Conservation (phyloP, 2,329 filamentous ascomycete species). For the Pleurostoma richardsiae region DNA sequence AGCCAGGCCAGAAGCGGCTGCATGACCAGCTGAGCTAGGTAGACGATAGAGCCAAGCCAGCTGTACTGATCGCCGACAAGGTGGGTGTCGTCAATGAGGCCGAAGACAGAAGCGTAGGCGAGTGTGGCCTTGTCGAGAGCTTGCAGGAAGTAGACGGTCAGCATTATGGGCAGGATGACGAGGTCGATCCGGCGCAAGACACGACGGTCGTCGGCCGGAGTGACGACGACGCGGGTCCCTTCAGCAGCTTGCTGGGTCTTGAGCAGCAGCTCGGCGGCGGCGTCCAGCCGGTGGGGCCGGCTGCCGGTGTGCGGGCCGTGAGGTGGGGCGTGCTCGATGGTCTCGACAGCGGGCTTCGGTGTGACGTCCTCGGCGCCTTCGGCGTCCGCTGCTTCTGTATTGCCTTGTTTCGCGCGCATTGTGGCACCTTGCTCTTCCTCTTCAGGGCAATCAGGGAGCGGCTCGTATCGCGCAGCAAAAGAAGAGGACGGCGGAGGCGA, state of each 20-base stretch:
- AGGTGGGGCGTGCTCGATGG: conserved; percentile 6
- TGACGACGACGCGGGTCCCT: conserved; percentile 39
- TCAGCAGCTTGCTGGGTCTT: conserved; percentile 18
- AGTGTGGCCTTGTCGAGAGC: conserved; percentile 15
- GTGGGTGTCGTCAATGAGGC: conserved; percentile 9
- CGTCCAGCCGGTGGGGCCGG: conserved; percentile 2
- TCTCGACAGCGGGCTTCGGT: conserved; percentile 9
- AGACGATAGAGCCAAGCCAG: conserved; percentile 26
- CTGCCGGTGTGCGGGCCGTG: background rate
- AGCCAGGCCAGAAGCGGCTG: conserved; percentile 15
- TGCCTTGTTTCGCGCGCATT: too few species aligned
- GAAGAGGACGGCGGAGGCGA: too few species aligned
- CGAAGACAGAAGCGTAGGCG: conserved; percentile 14
- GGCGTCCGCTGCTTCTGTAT: too few species aligned
- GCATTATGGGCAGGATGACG: conserved; percentile 39
- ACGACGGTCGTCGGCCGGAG: conserved; percentile 44
- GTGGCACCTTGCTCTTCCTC: too few species aligned
- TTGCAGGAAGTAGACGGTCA: conserved; percentile 16
- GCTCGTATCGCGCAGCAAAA: too few species aligned
- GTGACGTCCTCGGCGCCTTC: background rate
- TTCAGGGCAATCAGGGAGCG: too few species aligned
- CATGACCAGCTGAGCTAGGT: conserved; percentile 23
- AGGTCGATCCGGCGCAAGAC: conserved; percentile 46
- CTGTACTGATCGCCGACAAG: conserved; percentile 13
- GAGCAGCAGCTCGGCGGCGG: conserved; percentile 12